phyloP scores from a whole-genome alignment of 2,329 filamentous ascomycete genomes.

The Ophiostoma sp. region DNA sequence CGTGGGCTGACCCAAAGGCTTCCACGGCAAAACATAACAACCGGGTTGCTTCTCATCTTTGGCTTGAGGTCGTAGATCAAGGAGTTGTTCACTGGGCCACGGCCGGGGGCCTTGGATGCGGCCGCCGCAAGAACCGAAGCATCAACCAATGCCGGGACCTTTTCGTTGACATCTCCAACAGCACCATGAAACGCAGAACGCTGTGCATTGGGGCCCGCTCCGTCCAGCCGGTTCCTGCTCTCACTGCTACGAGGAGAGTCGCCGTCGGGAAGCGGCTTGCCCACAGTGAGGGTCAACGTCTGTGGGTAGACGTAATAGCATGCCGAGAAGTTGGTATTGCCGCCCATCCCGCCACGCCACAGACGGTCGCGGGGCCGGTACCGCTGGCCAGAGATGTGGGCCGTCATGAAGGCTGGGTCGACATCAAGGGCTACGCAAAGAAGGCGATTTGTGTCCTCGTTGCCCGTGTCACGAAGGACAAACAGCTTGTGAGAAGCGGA shows the following conservation, averaged over 20 bases:
- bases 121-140: neutral
- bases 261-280: neutral
- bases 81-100: neutral
- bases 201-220: neutral
- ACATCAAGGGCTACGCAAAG: conserved; percentile 32
- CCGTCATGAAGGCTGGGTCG: conserved; percentile 38
- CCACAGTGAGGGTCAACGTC: conserved; percentile 3
- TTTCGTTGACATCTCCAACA: neutral
- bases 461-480: conserved; percentile 34
- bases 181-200: neutral
- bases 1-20: conserved; percentile 38
- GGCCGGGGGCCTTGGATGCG: neutral
- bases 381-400: conserved; percentile 34
- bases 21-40: conserved; percentile 37
- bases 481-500: conserved; percentile 27
- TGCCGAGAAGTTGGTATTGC: neutral
- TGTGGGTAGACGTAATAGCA: conserved; percentile 21
- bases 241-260: neutral
- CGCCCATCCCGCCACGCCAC: conserved; percentile 8
- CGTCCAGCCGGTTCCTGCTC: neutral
- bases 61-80: neutral
- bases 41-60: neutral
- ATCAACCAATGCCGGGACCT: neutral
- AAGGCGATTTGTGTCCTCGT: conserved; percentile 28
- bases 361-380: conserved; percentile 32